Evolutionary conservation across 768 basidiomycete species (phyloP).

Genomic region (Favolaschia claudopus): DNA sequence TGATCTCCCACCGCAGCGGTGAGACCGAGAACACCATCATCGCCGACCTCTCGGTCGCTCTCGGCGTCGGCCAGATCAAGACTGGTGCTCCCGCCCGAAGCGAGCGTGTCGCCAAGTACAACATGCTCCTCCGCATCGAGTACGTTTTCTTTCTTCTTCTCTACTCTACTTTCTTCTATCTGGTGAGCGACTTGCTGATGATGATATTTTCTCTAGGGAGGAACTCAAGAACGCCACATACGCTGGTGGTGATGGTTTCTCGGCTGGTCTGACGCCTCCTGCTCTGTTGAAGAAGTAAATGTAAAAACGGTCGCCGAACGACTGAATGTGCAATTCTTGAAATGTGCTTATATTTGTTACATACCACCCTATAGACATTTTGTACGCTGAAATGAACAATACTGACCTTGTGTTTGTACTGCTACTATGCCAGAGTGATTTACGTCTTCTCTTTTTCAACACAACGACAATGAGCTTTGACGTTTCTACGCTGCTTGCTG

Average conservation of each 20-base stretch:
- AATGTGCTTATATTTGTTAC: constrained; percentile 24
- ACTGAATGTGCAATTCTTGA: not conserved
- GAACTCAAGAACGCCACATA: constrained; percentile 75
- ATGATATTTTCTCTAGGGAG: constrained; percentile 58
- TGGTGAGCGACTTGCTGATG: too few relatives aligned
- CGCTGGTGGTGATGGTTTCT: constrained; percentile 82
- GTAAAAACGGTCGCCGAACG: constrained; percentile 9
- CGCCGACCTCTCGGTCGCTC: constrained; percentile 93
- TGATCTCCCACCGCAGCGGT: constrained; percentile 99
- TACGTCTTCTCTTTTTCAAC: too few relatives aligned
- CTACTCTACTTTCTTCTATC: constrained; percentile 20
- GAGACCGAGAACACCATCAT: constrained; percentile 99
- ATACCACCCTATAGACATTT: constrained; percentile 15
- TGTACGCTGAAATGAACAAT: constrained; percentile 4
- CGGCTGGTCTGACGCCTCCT: constrained; percentile 77
- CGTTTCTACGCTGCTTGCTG: not conserved
- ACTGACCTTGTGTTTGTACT: too few relatives aligned
- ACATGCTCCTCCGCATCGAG: constrained; percentile 89
- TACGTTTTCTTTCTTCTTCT: constrained; percentile 47
- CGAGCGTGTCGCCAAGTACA: constrained; percentile 98
- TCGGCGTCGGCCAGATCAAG: constrained; percentile 95
- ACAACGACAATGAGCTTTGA: too few relatives aligned
- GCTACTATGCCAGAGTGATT: too few relatives aligned
- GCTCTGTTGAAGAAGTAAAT: constrained; percentile 72
- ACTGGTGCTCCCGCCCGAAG: constrained; percentile 96